Evolutionary conservation across 1,284 basidiomycete species (phyloP).

Genomic region (Naganishia sp.): DNA sequence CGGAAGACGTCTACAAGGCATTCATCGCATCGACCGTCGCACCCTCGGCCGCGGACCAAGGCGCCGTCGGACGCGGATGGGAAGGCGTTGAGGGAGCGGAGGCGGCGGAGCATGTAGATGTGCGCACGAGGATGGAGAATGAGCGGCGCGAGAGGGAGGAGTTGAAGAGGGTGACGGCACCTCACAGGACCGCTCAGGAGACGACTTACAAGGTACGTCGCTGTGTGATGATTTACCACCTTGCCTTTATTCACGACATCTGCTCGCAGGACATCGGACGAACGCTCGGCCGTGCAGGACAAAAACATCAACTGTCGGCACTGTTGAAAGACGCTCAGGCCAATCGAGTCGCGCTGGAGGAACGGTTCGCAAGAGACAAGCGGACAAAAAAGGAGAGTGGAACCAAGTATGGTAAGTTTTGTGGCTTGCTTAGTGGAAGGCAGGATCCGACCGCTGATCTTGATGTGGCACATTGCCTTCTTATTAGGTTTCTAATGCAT

Average conservation of each 20-base stretch:
- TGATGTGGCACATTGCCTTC: too few relatives aligned
- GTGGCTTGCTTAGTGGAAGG: neutral
- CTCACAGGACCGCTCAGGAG: constrained; percentile 40
- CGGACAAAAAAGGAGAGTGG: constrained; percentile 48
- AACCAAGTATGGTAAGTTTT: constrained; percentile 46
- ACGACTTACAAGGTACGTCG: constrained; percentile 47
- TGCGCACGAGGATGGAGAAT: constrained; percentile 40
- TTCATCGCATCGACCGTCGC: constrained; percentile 54
- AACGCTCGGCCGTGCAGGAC: constrained; percentile 49
- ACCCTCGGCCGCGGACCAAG: constrained; percentile 31
- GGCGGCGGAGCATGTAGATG: constrained; percentile 44
- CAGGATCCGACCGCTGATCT: too few relatives aligned
- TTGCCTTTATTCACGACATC: neutral
- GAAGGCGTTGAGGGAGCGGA: constrained; percentile 40
- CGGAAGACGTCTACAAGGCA: constrained; percentile 70
- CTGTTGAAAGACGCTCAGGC: constrained; percentile 45
- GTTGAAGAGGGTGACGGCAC: constrained; percentile 39
- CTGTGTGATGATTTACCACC: neutral
- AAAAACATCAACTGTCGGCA: constrained; percentile 52
- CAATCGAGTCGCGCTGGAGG: constrained; percentile 43
- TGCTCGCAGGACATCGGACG: constrained; percentile 44
- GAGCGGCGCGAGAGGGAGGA: constrained; percentile 42
- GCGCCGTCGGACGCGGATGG: constrained; percentile 48
- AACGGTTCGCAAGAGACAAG: constrained; percentile 50
- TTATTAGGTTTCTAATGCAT: too few relatives aligned